Evolutionary conservation across 2,329 filamentous ascomycete species (phyloP).

Genomic region (Lomentospora prolificans): DNA sequence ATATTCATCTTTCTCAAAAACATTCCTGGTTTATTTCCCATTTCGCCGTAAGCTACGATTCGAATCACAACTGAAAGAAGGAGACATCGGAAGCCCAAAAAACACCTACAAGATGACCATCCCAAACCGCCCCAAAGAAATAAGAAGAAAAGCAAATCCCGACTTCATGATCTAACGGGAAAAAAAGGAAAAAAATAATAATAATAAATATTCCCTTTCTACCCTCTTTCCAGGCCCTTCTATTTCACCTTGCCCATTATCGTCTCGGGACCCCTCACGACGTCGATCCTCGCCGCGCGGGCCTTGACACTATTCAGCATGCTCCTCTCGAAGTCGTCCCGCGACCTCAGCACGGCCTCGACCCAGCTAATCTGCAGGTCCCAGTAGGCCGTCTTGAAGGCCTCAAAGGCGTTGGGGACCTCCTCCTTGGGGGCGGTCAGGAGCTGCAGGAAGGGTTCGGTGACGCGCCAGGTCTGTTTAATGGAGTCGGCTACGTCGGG

Average conservation of each 20-base stretch:
- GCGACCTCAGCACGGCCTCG: slow-evolving; percentile 72
- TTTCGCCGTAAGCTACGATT: background rate
- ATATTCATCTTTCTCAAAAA: background rate
- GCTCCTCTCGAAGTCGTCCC: slow-evolving; percentile 88
- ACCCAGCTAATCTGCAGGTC: slow-evolving; percentile 94
- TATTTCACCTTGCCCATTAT: slow-evolving; percentile 90
- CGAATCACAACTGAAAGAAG: background rate
- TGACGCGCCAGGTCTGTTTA: slow-evolving; percentile 86
- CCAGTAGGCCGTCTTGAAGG: slow-evolving; percentile 82
- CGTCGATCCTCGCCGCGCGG: slow-evolving; percentile 74
- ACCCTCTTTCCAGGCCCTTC: background rate
- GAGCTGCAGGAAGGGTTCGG: slow-evolving; percentile 72
- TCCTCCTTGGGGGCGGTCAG: slow-evolving; percentile 65
- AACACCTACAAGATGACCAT: background rate
- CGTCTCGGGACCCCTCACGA: slow-evolving; percentile 74
- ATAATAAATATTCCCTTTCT: background rate
- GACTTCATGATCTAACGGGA: background rate
- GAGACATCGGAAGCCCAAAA: background rate
- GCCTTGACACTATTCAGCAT: slow-evolving; percentile 86
- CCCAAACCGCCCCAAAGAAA: background rate
- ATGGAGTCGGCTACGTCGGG: slow-evolving; percentile 62
- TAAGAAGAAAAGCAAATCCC: slow-evolving; percentile 3
- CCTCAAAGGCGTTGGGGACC: slow-evolving; percentile 68
- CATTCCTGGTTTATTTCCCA: too few relatives aligned
- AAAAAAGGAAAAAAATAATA: background rate